Conservation (phyloP, 495 filamentous ascomycete genomes). For the Trichoderma erinaceum region DNA sequence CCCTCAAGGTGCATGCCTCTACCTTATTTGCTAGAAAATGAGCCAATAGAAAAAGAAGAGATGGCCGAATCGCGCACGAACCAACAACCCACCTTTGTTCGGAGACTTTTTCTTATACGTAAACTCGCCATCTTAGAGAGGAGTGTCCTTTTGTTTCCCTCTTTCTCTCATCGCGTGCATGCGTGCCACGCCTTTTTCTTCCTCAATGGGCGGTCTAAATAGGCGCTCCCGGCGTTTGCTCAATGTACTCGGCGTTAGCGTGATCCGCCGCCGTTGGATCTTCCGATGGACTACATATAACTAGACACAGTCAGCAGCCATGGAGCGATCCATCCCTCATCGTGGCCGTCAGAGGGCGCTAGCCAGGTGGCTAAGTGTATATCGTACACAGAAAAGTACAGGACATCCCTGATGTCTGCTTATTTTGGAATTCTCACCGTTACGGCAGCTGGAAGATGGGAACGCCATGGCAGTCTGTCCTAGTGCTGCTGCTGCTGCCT, state of each 20-base stretch:
- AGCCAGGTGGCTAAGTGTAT: neutral
- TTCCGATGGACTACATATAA: too few species aligned
- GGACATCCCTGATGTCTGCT: neutral
- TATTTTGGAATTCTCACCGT: neutral
- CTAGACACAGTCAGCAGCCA: neutral
- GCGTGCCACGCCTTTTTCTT: too few species aligned
- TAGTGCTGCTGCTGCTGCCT: too few species aligned
- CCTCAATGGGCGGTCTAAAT: slow-evolving; percentile 11
- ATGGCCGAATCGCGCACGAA: neutral
- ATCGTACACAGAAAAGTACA: neutral
- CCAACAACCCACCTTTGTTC: neutral
- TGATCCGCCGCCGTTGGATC: neutral
- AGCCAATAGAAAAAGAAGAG: neutral
- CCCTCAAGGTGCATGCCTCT: slow-evolving; percentile 8
- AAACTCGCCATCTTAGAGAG: too few species aligned
- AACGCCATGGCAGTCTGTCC: too few species aligned
- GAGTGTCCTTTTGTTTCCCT: too few species aligned
- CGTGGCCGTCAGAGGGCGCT: neutral
- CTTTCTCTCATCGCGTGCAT: too few species aligned
- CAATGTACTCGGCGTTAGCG: neutral
- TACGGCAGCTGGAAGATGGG: too few species aligned
- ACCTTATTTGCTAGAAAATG: neutral
- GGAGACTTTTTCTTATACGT: neutral
- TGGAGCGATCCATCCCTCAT: neutral
- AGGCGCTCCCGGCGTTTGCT: neutral